Conservation (phyloP, 345 rosid genomes). For the Hypericum androsaemum region DNA sequence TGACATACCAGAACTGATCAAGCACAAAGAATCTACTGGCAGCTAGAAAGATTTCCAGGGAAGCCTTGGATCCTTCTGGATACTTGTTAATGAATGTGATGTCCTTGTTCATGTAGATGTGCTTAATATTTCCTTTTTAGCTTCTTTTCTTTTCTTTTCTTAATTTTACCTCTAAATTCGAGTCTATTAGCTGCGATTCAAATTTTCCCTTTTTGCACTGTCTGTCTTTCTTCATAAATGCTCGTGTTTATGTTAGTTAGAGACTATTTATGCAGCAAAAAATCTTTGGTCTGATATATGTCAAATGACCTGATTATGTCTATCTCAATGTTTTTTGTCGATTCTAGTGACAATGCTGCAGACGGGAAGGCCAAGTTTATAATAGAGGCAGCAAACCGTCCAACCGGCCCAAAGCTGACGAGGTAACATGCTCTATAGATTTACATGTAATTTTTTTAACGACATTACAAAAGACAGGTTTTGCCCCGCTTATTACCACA, state of each 20-base stretch:
- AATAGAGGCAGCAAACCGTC: constrained; percentile 95
- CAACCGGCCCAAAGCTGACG: constrained; percentile 95
- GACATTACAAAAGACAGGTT: too few relatives aligned
- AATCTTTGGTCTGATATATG: too few relatives aligned
- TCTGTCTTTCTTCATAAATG: too few relatives aligned
- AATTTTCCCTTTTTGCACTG: too few relatives aligned
- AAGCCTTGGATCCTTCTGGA: constrained; percentile 55
- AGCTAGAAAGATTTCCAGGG: constrained; percentile 58
- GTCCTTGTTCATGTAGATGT: constrained; percentile 98
- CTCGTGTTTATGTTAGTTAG: background rate
- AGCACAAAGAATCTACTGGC: constrained; percentile 52
- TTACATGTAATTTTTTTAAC: too few relatives aligned
- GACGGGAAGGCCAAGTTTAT: constrained; percentile 92
- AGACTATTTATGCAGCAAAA: background rate
- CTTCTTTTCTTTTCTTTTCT: constrained; percentile 1
- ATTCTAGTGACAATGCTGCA: constrained; percentile 72
- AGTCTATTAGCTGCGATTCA: too few relatives aligned
- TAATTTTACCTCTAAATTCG: too few relatives aligned
- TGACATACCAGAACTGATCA: constrained; percentile 43
- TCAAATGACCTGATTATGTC: background rate
- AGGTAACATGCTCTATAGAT: too few relatives aligned
- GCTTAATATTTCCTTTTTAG: constrained; percentile 33
- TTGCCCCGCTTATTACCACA: too few relatives aligned
- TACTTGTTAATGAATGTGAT: constrained; percentile 83
- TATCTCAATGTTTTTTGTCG: background rate